A percentile compares a stretch with the other conserved stretches of the same genome.
phyloP scores from a whole-genome alignment of 2,329 filamentous ascomycete species.

The Aspergillus oerlinghausenensis region DNA sequence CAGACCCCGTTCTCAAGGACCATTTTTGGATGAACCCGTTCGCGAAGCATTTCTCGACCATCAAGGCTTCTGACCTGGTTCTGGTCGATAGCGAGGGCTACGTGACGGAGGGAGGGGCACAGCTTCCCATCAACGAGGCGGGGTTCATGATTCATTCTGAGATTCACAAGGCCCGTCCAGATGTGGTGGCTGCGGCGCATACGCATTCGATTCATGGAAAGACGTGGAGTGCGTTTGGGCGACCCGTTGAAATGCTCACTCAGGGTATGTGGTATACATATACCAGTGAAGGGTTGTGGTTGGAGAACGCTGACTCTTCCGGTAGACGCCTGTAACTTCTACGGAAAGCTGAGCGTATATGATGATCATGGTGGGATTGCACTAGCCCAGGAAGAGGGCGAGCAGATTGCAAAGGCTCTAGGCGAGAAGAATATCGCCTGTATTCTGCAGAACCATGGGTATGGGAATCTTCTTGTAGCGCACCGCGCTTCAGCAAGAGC shows the following conservation, averaged over 20 bases:
- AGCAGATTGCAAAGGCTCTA: constrained; percentile 34
- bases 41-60: constrained; percentile 38
- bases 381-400: constrained; percentile 37
- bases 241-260: constrained; percentile 54
- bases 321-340: constrained; percentile 36
- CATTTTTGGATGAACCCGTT: constrained; percentile 41
- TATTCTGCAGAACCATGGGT: constrained; percentile 41
- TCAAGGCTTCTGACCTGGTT: constrained; percentile 40
- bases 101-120: constrained; percentile 38
- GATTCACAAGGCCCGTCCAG: constrained; percentile 55
- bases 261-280: constrained; percentile 44
- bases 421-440: constrained; percentile 39
- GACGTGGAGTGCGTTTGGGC: constrained; percentile 59
- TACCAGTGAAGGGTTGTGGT: background rate
- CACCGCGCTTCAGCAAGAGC: background rate
- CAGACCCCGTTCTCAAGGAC: constrained; percentile 34
- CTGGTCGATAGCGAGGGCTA: constrained; percentile 38
- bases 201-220: constrained; percentile 56
- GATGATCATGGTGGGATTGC: constrained; percentile 40
- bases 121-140: constrained; percentile 38
- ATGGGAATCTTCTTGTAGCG: background rate
- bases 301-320: background rate
- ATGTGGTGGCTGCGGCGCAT: constrained; percentile 56
- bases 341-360: constrained; percentile 35
- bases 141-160: constrained; percentile 60